These are phyloP conservation scores for Panicum virgatum DNA, from an alignment of 202 grass and related monocot genomes.

Conservation along the genomic window DNA sequence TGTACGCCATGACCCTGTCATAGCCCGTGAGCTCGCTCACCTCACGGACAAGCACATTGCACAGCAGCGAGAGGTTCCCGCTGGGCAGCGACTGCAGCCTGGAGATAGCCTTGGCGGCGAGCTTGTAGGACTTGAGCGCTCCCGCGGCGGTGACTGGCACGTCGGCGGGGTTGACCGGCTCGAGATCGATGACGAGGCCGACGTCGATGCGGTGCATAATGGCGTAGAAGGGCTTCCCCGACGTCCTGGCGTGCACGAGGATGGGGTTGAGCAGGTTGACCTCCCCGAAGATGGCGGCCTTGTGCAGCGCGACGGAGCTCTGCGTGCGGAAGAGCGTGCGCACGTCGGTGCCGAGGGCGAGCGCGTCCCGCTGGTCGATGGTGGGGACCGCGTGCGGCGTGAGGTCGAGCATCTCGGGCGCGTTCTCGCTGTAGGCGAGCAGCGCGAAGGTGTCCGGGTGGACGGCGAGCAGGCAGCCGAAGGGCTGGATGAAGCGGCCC, in stretches of 20 bases:
- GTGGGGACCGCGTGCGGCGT: slow-evolving; percentile 86
- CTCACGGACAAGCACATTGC: slow-evolving; percentile 87
- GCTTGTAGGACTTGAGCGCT: slow-evolving; percentile 86
- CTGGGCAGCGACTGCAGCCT: slow-evolving; percentile 86
- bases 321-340: slow-evolving; percentile 75
- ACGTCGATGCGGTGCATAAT: slow-evolving; percentile 82
- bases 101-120: slow-evolving; percentile 95
- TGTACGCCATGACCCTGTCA: slow-evolving; percentile 95
- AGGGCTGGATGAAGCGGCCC: slow-evolving; percentile 80
- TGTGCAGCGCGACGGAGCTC: slow-evolving; percentile 70
- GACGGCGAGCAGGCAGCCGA: slow-evolving; percentile 85
- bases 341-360: slow-evolving; percentile 63
- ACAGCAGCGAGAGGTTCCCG: slow-evolving; percentile 85
- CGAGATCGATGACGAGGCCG: slow-evolving; percentile 81
- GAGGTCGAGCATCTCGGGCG: slow-evolving; percentile 96
- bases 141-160: slow-evolving; percentile 78
- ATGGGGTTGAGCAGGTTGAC: slow-evolving; percentile 91
- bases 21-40: slow-evolving; percentile 88
- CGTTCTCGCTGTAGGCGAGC: slow-evolving; percentile 91
- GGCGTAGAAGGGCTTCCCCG: slow-evolving; percentile 94
- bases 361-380: slow-evolving; percentile 78
- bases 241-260: slow-evolving; percentile 84
- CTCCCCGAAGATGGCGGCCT: slow-evolving; percentile 79
- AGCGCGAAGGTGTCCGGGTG: slow-evolving; percentile 63
- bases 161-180: slow-evolving; percentile 85